Percentiles rank a stretch among this genome's conserved stretches.
Conservation (phyloP, 495 filamentous ascomycete genomes). For the Podospora comata region DNA sequence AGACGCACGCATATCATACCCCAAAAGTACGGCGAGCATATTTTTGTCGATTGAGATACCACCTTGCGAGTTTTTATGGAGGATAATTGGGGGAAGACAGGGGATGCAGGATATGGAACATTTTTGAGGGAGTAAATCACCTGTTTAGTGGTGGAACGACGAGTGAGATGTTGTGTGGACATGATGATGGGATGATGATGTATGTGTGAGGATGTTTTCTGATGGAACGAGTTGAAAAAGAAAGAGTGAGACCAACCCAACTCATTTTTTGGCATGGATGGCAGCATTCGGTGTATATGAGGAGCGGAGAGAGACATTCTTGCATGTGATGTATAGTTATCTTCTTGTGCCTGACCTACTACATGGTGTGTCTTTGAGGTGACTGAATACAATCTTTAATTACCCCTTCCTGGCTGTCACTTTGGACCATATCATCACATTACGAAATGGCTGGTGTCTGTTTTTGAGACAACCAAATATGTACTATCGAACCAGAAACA, state of each 20-base stretch:
- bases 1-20: slow-evolving; percentile 2
- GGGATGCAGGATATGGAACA: neutral
- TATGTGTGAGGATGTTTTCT: neutral
- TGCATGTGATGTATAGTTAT: neutral
- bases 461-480: neutral
- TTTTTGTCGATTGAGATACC: slow-evolving; percentile 6
- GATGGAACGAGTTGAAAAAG: neutral
- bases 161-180: slow-evolving; percentile 3
- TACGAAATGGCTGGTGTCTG: neutral
- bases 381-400: neutral
- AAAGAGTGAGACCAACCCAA: neutral
- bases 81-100: neutral
- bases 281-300: neutral
- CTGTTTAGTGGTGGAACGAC: neutral
- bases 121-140: neutral
- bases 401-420: neutral
- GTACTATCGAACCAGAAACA: neutral
- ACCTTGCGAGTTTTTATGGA: neutral
- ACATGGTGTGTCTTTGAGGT: neutral
- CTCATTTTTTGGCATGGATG: neutral
- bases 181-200: slow-evolving; percentile 9
- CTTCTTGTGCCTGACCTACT: neutral
- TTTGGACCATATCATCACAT: too few species aligned
- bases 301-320: neutral
- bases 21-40: neutral